These are phyloP conservation scores for Tephrocybe sp. DNA, from an alignment of 768 basidiomycete genomes.

Conservation along the genomic window DNA sequence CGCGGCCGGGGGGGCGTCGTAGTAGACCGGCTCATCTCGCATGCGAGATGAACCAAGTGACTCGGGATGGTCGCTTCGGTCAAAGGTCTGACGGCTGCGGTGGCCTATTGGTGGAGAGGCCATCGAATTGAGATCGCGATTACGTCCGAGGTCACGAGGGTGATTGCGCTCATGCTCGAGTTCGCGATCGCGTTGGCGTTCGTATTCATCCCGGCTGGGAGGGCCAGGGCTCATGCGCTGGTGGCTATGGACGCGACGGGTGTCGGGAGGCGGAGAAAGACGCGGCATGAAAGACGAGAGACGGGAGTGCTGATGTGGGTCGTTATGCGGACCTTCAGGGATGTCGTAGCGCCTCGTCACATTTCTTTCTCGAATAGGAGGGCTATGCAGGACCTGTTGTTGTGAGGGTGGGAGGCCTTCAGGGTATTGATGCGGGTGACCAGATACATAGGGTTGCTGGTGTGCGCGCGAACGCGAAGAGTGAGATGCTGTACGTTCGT, in stretches of 20 bases:
- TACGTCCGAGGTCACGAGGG: conserved; percentile 28
- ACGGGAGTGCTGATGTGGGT: conserved; percentile 30
- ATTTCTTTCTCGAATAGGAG: conserved; percentile 46
- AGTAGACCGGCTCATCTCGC: conserved; percentile 40
- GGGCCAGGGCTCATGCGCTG: conserved; percentile 67
- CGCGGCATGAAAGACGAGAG: conserved; percentile 32
- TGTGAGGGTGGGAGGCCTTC: conserved; percentile 45
- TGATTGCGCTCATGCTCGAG: conserved; percentile 33
- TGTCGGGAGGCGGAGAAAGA: conserved; percentile 35
- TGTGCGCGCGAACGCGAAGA: conserved; percentile 54
- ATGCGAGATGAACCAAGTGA: conserved; percentile 29
- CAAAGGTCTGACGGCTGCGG: conserved; percentile 29
- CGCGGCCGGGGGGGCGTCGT: conserved; percentile 22
- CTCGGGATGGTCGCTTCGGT: conserved; percentile 32
- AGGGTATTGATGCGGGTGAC: conserved; percentile 45
- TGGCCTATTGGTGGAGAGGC: conserved; percentile 45
- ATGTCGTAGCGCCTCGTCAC: conserved; percentile 50
- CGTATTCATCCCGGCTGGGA: conserved; percentile 53
- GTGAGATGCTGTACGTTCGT: conserved; percentile 48
- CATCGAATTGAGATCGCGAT: conserved; percentile 26
- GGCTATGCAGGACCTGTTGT: conserved; percentile 51
- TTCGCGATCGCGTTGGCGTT: conserved; percentile 50
- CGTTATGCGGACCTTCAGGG: conserved; percentile 38
- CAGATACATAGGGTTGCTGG: conserved; percentile 38
- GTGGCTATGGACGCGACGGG: conserved; percentile 57